phyloP scores from a whole-genome alignment of 2,329 filamentous ascomycete genomes.

The Hypoxylon rubiginosum region DNA sequence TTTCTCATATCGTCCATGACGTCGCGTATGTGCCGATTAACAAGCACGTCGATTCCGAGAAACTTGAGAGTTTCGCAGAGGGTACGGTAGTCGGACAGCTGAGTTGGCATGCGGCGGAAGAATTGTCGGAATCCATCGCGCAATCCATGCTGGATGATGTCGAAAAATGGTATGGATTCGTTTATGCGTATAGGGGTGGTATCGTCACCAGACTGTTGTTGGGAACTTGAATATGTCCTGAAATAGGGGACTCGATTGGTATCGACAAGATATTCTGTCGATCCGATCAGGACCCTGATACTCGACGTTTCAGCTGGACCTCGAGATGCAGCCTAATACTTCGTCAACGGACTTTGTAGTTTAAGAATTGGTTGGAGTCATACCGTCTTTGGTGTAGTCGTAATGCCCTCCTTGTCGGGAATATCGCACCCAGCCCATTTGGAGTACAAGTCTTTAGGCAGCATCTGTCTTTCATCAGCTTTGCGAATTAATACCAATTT shows the following conservation, averaged over 20 bases:
- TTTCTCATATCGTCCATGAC: conserved; percentile 19
- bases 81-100: conserved; percentile 23
- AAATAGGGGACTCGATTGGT: conserved; percentile 19
- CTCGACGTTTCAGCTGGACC: background rate
- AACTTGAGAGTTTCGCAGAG: conserved; percentile 27
- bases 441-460: conserved; percentile 25
- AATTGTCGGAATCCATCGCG: conserved; percentile 25
- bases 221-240: conserved; percentile 14
- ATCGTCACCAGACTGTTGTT: conserved; percentile 14
- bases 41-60: conserved; percentile 18
- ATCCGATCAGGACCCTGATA: conserved; percentile 15
- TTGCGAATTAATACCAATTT: conserved; percentile 18
- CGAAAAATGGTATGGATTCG: conserved; percentile 20
- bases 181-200: conserved; percentile 7
- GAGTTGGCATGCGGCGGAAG: conserved; percentile 28
- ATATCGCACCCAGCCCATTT: conserved; percentile 16
- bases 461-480: background rate
- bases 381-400: no score
- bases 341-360: no score
- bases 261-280: conserved; percentile 18
- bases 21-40: conserved; percentile 5
- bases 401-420: background rate
- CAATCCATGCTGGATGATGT: conserved; percentile 24
- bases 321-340: background rate
- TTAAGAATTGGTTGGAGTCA: no score